phyloP scores from a whole-genome alignment of 2,329 filamentous ascomycete species.

The Talaromyces sp. region DNA sequence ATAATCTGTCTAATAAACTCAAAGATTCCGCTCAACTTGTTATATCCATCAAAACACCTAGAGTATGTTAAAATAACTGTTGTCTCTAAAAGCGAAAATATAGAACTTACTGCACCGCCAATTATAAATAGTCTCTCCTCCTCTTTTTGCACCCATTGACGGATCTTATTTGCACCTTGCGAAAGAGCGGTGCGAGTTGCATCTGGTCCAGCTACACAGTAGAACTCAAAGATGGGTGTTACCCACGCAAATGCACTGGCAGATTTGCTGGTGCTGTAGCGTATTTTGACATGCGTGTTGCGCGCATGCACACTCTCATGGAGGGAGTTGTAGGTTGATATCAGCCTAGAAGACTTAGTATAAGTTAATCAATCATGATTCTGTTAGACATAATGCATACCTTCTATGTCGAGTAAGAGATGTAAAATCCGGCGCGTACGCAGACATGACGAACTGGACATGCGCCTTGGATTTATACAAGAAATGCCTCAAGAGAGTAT shows the following conservation, averaged over 20 bases:
- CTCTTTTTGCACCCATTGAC: constrained; percentile 87
- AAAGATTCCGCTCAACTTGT: not conserved
- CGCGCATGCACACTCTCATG: constrained; percentile 84
- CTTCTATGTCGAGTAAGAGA: constrained; percentile 62
- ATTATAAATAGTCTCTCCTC: constrained; percentile 96
- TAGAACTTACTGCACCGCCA: constrained; percentile 73
- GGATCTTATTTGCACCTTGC: constrained; percentile 81
- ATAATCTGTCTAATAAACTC: not conserved
- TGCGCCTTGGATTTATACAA: constrained; percentile 93
- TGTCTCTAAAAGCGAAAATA: not conserved
- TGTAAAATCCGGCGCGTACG: constrained; percentile 68
- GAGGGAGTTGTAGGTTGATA: constrained; percentile 80
- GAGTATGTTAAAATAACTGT: not conserved
- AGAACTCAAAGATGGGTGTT: constrained; percentile 88
- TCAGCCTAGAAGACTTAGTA: constrained; percentile 52
- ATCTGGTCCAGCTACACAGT: constrained; percentile 82
- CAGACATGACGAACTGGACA: constrained; percentile 93
- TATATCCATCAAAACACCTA: constrained; percentile 16
- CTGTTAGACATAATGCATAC: constrained; percentile 34
- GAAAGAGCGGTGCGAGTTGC: constrained; percentile 65
- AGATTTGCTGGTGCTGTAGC: constrained; percentile 74
- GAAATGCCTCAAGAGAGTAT: constrained; percentile 82
- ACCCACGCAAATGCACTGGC: constrained; percentile 84
- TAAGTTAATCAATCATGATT: constrained; percentile 15
- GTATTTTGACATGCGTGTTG: constrained; percentile 79